phyloP scores from a whole-genome alignment of 805 yeast species.

The Kodamaea fukazawae region DNA sequence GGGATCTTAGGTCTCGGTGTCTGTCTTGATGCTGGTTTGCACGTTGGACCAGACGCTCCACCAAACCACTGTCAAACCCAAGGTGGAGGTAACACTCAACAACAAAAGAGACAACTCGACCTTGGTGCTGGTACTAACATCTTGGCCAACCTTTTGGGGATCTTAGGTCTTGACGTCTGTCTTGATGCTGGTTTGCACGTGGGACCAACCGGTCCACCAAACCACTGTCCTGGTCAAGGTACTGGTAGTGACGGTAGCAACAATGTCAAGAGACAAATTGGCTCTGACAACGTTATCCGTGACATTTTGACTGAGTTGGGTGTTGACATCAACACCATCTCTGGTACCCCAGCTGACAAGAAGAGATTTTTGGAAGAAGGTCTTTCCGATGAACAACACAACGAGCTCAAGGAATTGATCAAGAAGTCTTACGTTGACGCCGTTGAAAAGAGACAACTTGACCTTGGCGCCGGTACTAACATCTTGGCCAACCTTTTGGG shows the following conservation, averaged over 20 bases:
- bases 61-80: constrained; percentile 1
- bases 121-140: constrained; percentile 13
- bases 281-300: not conserved
- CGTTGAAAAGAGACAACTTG: constrained; percentile 12
- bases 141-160: constrained; percentile 12
- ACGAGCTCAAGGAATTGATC: constrained; percentile 1
- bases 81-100: not conserved
- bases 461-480: constrained; percentile 12
- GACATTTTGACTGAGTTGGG: not conserved
- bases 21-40: constrained; percentile 1
- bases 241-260: too few species aligned
- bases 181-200: constrained; percentile 9
- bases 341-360: constrained; percentile 3
- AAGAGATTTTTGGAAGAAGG: constrained; percentile 9
- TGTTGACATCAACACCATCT: not conserved
- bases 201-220: too few species aligned
- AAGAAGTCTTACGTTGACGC: constrained; percentile 8
- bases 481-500: constrained; percentile 12
- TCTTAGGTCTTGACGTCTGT: constrained; percentile 10
- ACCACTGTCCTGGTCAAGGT: too few species aligned
- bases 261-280: not conserved
- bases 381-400: constrained; percentile 3
- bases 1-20: constrained; percentile 4
- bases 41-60: not conserved
- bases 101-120: constrained; percentile 11